Conservation (phyloP, 1,139 yeast species). For the Zygotorulaspora mrakii region DNA sequence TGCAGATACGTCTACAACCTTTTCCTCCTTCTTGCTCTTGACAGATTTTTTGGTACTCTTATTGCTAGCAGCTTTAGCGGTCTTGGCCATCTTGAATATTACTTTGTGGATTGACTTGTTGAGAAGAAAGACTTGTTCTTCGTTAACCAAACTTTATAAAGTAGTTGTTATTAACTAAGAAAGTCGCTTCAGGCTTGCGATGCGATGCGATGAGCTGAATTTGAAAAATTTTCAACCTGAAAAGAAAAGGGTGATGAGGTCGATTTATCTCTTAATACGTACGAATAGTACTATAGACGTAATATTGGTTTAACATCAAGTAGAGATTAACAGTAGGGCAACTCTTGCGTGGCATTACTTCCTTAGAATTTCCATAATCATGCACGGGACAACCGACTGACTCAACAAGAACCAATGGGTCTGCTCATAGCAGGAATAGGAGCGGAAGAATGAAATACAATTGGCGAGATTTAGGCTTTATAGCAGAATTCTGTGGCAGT, state of each 20-base stretch:
- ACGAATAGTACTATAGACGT: background rate
- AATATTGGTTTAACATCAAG: too few species aligned
- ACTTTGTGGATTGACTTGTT: slow-evolving; percentile 1
- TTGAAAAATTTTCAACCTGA: slow-evolving; percentile 22
- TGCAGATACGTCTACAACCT: slow-evolving; percentile 19
- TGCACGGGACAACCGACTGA: too few species aligned
- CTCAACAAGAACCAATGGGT: too few species aligned
- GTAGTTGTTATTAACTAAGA: background rate
- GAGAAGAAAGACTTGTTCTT: background rate
- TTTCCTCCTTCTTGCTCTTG: slow-evolving; percentile 24
- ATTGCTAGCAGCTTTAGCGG: slow-evolving; percentile 31
- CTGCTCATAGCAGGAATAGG: background rate
- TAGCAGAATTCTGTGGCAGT: background rate
- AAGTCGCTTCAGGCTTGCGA: slow-evolving; percentile 7
- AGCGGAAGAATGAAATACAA: background rate
- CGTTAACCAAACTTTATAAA: slow-evolving; percentile 5
- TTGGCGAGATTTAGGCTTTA: background rate
- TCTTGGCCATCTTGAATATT: slow-evolving; percentile 25
- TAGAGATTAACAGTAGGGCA: too few species aligned
- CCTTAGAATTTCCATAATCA: too few species aligned
- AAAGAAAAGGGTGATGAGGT: slow-evolving; percentile 3
- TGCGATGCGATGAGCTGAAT: slow-evolving; percentile 25
- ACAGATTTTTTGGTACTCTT: slow-evolving; percentile 32
- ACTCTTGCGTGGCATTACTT: too few species aligned
- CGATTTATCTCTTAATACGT: slow-evolving; percentile 8